Conservation (phyloP, 2,329 filamentous ascomycete species). For the Colletotrichum destructivum region DNA sequence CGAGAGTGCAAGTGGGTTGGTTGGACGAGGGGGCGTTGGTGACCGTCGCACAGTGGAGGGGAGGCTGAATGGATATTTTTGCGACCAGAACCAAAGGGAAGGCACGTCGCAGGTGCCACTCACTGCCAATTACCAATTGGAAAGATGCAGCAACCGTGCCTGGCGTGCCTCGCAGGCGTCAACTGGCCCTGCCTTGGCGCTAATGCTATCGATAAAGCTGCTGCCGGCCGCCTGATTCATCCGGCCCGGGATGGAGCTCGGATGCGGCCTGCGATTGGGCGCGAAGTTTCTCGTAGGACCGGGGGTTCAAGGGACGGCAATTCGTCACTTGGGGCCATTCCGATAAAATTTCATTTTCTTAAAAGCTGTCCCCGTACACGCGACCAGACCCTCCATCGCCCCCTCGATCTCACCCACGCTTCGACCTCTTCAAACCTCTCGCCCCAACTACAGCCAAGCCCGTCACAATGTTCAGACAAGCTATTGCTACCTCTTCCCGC, state of each 20-base stretch:
- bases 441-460: conserved; percentile 2
- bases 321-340: conserved; percentile 41
- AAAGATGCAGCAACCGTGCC: conserved; percentile 27
- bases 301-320: conserved; percentile 35
- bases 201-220: conserved; percentile 41
- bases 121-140: conserved; percentile 33
- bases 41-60: conserved; percentile 18
- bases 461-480: conserved; percentile 63
- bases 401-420: conserved; percentile 13
- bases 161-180: conserved; percentile 11
- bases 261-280: conserved; percentile 30
- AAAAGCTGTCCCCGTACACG: conserved; percentile 37
- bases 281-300: conserved; percentile 25
- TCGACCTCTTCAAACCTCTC: conserved; percentile 6
- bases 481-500: conserved; percentile 59
- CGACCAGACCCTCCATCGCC: conserved; percentile 32
- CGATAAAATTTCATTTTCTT: conserved; percentile 43
- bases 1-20: conserved; percentile 8
- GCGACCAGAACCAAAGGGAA: conserved; percentile 37
- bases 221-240: conserved; percentile 33
- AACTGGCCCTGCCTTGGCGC: conserved; percentile 20
- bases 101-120: conserved; percentile 15
- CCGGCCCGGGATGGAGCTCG: conserved; percentile 39
- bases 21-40: conserved; percentile 5
- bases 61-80: conserved; percentile 42